Percentiles rank a stretch among this genome's conserved stretches.
Conservation (phyloP, 108 stramenopile species). For the Nannochloropsis oceanica region DNA sequence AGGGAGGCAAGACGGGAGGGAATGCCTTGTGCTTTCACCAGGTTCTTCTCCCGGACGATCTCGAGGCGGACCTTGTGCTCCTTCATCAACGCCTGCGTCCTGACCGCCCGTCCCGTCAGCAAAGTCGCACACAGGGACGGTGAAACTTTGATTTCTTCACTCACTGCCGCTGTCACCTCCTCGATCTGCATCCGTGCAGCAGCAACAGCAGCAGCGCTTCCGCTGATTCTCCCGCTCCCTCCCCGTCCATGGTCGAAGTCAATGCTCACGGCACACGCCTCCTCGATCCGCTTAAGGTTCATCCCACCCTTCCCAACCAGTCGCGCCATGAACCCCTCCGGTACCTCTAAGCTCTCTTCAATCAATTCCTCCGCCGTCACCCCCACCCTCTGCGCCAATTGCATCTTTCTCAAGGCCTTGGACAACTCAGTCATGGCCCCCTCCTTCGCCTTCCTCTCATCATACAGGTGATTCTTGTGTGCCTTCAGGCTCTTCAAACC, state of each 20-base stretch:
- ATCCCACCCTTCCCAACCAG: background rate
- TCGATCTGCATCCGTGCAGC: background rate
- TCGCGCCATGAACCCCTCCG: background rate
- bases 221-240: background rate
- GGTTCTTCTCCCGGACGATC: background rate
- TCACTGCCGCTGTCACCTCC: background rate
- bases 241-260: background rate
- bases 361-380: background rate
- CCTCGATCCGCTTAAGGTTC: background rate
- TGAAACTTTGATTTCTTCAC: background rate
- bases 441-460: background rate
- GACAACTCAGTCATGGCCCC: background rate
- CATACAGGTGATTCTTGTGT: background rate
- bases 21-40: background rate
- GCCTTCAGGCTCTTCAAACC: background rate
- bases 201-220: background rate
- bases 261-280: background rate
- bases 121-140: background rate
- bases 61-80: background rate
- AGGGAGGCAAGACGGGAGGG: background rate
- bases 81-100: background rate
- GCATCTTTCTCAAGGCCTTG: background rate
- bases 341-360: background rate
- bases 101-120: background rate
- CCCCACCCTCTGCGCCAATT: background rate